Evolutionary conservation across 2,329 filamentous ascomycete genomes (phyloP).

Genomic region (Fusarium sp.): DNA sequence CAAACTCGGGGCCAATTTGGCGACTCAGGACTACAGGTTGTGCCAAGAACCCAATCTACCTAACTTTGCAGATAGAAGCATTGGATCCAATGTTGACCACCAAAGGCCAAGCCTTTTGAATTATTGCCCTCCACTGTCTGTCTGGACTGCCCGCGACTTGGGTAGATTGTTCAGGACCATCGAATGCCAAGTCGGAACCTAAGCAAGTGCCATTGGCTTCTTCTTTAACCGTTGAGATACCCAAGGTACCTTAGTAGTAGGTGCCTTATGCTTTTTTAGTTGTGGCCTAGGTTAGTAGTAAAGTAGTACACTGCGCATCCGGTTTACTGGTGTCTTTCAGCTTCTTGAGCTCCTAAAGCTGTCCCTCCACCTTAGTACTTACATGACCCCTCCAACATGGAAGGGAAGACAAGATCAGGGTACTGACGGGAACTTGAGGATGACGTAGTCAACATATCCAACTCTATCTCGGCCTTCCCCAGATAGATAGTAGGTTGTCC

Average conservation of each 20-base stretch:
- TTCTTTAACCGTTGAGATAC: background rate
- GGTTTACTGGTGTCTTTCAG: background rate
- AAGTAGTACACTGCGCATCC: background rate
- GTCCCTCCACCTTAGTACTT: background rate
- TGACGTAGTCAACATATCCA: conserved; percentile 18
- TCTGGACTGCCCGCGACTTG: background rate
- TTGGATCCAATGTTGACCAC: background rate
- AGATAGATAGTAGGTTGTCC: background rate
- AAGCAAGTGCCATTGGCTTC: background rate
- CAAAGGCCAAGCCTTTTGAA: background rate
- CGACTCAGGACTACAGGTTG: background rate
- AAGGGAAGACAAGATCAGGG: background rate
- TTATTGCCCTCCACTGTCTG: background rate
- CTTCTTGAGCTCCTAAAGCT: background rate
- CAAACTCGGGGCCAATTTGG: background rate
- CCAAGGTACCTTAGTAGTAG: too few species aligned
- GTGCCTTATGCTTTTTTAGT: background rate
- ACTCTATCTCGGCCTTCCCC: background rate
- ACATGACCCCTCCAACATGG: background rate
- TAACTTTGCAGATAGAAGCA: background rate
- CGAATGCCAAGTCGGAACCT: conserved; percentile 9
- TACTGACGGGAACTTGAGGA: background rate
- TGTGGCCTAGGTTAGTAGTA: background rate
- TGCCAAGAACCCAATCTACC: background rate
- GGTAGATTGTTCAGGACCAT: background rate